A percentile compares a stretch with the other conserved stretches of the same genome.
Conservation (phyloP, 148 eudicot genomes). For the Arctostaphylos glauca region DNA sequence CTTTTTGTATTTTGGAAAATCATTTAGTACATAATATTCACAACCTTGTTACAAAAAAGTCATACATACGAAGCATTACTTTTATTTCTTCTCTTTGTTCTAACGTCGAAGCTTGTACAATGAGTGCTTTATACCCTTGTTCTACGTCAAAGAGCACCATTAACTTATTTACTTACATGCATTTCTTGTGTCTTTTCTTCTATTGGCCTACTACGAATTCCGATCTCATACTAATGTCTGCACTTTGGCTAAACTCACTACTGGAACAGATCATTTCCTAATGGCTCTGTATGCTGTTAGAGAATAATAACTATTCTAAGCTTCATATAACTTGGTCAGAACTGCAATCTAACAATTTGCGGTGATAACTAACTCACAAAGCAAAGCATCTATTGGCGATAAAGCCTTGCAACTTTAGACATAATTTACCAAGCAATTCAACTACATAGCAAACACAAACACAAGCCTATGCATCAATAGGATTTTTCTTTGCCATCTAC, state of each 20-base stretch:
- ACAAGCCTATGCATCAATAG: too few species aligned
- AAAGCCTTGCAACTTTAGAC: not conserved
- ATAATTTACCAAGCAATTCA: not conserved
- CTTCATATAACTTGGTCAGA: not conserved
- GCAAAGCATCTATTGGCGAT: not conserved
- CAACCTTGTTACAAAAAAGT: too few species aligned
- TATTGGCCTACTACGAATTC: not conserved
- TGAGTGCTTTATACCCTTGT: too few species aligned
- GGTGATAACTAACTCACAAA: not conserved
- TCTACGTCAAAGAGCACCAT: too few species aligned
- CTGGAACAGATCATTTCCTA: not conserved
- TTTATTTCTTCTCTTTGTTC: too few species aligned
- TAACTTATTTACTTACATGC: not conserved
- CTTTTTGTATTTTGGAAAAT: not conserved
- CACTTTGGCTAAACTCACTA: not conserved
- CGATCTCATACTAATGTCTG: not conserved
- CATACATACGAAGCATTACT: too few species aligned
- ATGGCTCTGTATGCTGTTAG: too few species aligned
- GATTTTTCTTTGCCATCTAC: too few species aligned
- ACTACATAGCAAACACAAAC: not conserved
- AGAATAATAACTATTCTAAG: not conserved
- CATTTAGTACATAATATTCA: not conserved
- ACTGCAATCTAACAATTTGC: not conserved
- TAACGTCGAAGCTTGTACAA: too few species aligned
- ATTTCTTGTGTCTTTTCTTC: not conserved